Evolutionary conservation across 2,329 filamentous ascomycete genomes (phyloP).

Genomic region (Sarocladiaceae sp.): DNA sequence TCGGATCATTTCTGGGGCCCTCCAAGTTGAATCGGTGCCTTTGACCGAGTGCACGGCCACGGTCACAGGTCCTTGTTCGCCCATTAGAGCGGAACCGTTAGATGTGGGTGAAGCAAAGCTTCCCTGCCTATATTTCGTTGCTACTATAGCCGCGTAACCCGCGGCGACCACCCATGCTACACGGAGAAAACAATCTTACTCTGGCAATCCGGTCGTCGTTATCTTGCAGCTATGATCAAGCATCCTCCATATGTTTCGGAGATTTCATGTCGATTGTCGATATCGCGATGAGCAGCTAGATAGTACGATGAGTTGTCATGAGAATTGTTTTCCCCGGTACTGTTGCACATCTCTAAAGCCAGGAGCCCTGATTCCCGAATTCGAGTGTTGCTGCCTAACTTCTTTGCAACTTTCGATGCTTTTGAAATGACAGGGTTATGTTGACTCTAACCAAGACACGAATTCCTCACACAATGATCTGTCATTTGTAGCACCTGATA

Average conservation of each 20-base stretch:
- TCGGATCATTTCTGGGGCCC: background rate
- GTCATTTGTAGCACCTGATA: no score
- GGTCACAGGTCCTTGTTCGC: background rate
- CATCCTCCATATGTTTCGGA: background rate
- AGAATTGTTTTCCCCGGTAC: no score
- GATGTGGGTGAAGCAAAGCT: background rate
- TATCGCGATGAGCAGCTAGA: background rate
- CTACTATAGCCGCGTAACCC: background rate
- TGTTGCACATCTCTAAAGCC: background rate
- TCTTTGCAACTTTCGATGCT: no score
- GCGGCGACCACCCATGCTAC: background rate
- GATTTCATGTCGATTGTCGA: background rate
- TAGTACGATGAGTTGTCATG: no score
- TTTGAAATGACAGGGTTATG: no score
- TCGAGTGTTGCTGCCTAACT: no score
- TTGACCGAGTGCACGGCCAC: slow-evolving; percentile 1
- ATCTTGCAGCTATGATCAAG: background rate
- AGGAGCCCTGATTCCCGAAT: no score
- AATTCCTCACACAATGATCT: no score
- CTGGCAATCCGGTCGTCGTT: background rate
- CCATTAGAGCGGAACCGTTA: background rate
- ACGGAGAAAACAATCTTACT: background rate
- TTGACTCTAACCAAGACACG: no score
- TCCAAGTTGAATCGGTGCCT: background rate
- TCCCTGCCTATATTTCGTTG: background rate